Evolutionary conservation across 2,329 filamentous ascomycete genomes (phyloP).

Genomic region (Knufia petricola): DNA sequence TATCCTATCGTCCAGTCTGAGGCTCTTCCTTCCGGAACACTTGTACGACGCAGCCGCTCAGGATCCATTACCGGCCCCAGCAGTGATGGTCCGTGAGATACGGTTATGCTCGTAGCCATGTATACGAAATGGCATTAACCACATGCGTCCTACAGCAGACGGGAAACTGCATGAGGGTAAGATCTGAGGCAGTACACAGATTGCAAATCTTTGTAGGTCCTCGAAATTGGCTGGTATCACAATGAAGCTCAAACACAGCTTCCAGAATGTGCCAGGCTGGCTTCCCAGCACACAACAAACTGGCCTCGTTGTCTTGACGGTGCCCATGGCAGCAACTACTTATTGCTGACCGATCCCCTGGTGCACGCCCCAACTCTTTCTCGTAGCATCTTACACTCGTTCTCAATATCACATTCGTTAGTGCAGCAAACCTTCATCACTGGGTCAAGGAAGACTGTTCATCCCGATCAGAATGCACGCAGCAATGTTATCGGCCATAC

Average conservation of each 20-base stretch:
- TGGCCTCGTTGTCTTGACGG: background rate
- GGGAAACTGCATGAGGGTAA: background rate
- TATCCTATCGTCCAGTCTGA: background rate
- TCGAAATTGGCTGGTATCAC: background rate
- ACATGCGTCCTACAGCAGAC: background rate
- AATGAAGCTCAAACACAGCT: background rate
- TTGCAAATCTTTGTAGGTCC: background rate
- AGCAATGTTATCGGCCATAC: too few species aligned
- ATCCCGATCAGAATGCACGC: too few species aligned
- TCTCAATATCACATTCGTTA: too few species aligned
- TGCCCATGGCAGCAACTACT: too few species aligned
- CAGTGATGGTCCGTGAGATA: background rate
- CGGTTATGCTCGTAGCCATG: background rate
- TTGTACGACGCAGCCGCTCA: background rate
- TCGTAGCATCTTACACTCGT: too few species aligned
- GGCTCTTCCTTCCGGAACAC: background rate
- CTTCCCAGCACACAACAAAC: background rate
- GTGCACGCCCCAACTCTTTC: too few species aligned
- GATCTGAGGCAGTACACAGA: constrained; percentile 3
- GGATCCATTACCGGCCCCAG: background rate
- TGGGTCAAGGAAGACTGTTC: too few species aligned
- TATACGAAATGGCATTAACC: background rate
- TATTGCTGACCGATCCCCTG: too few species aligned
- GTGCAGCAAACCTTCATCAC: too few species aligned
- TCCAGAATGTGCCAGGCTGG: background rate